Base-by-base conservation (phyloP, 108 stramenopile species). In the Skeletonema potamos region DNA sequence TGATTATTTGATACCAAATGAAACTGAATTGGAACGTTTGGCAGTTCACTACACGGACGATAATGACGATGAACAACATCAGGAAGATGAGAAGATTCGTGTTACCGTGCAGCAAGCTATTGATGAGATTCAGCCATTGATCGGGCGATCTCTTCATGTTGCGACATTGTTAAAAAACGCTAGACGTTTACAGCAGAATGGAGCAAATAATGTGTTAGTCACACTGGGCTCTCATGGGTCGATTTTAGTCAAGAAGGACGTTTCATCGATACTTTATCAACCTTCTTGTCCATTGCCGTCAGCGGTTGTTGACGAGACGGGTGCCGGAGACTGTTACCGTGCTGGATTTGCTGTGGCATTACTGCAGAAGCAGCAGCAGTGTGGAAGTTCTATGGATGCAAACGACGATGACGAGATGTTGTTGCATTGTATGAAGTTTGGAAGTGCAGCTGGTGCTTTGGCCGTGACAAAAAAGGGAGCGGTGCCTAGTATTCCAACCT, bases 241-340 rank as follows among this genome's bases (percentile, higher is more conserved):
- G 5, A 70, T 85, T 18, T 68, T 90, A 26, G 59, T 88, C 2
- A 58, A 59, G 20, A 34, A 77, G 29, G 22, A 71, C 12, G 11
- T 28, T 54, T 48, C 66, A 9, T 24, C 29, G 41, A 36, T 67
- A 18, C n/a, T 39, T 26, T 89, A 85, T 20, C 74, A 80, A 27
- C 74, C 80, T 7, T 59, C 86, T 12, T 74, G 72, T 33, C 34
- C 33, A 8, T 63, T 86, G 1, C 74, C 67, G n/a, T 13, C 62
- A 4, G 62, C 51, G 9, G 90, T 89, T 0, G 82, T 92, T 9
- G 93, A 94, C 63, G 91, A 90, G 74, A 92, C 93, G 5, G 91
- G 89, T 3, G 91, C 93, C 0, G 93, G 93, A 5, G 93, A 94
- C 68, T 90, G 89, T 48, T 94, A 82, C 67, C 88, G 93, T 37